These are phyloP conservation scores for Phaeophleospora eucalypticola DNA, from an alignment of 2,329 filamentous ascomycete genomes.

Conservation along the genomic window DNA sequence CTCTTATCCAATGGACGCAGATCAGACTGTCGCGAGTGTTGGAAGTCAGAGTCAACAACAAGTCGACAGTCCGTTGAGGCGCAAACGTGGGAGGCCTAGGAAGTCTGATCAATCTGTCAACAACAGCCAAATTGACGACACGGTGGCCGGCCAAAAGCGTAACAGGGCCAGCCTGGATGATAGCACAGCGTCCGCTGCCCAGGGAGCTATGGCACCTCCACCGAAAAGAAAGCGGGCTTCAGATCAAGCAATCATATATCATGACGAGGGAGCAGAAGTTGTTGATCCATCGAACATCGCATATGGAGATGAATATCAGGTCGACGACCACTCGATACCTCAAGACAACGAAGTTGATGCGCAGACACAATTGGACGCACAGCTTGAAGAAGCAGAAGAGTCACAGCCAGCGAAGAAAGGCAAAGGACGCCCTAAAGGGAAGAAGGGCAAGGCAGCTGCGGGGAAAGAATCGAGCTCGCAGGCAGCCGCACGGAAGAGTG, in stretches of 20 bases:
- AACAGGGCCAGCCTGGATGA: constrained; percentile 15
- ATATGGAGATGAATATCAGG: constrained; percentile 12
- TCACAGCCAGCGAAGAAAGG: constrained; percentile 11
- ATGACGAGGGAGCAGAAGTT: constrained; percentile 12
- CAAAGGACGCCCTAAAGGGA: constrained; percentile 15
- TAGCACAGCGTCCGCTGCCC: constrained; percentile 2
- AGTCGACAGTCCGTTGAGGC: constrained; percentile 4
- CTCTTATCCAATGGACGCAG: constrained; percentile 8
- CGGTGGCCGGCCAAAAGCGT: constrained; percentile 17
- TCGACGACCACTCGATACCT: constrained; percentile 11
- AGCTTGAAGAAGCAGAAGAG: constrained; percentile 11
- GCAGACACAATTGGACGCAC: constrained; percentile 16
- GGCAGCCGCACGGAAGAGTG: constrained; percentile 17
- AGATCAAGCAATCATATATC: constrained; percentile 7
- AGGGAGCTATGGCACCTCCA: constrained; percentile 7
- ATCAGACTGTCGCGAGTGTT: constrained; percentile 8
- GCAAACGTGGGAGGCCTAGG: constrained; percentile 17
- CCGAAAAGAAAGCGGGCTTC: constrained; percentile 20
- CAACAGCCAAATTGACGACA: constrained; percentile 10
- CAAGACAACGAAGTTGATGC: constrained; percentile 9
- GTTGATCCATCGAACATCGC: constrained; percentile 12
- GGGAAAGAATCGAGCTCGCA: constrained; percentile 23
- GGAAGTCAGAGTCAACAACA: not conserved
- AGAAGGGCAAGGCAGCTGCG: constrained; percentile 14
- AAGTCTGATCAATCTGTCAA: constrained; percentile 19